Evolutionary conservation across 139 green algal species (phyloP), one percentile per base, ranked within the genome.

Genomic region (Dunaliella primolecta): DNA sequence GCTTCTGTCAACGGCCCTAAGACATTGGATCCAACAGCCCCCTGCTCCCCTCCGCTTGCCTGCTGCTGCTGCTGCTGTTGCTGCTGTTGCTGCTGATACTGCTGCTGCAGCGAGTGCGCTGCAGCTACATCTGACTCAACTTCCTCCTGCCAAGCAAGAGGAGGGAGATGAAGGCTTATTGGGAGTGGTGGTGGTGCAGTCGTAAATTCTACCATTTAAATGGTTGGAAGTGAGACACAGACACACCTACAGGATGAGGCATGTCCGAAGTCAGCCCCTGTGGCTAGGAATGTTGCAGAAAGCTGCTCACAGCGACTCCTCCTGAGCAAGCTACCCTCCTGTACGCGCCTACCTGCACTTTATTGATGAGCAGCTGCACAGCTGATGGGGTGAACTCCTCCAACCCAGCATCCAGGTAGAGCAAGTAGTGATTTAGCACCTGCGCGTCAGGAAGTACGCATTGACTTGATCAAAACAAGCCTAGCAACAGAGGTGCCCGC

Each of bases 391-490:
- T 83, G 37, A 85, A 85, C 25, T 3, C 36, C 37, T 88, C 85
- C 25, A 85, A 38, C 2, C 85, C 80, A 29, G 36, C 11, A 20
- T 88, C 85, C 71, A 83, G 83, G 74, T 84, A 86, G 23, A 57
- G 32, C 7, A 89, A 56, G 81, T 86, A 86, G 81, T 86, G 81
- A 70, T 87, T 83, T 36, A 98, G 84, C 78, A 98, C 93, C 84
- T 97, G 95, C 27, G 97, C 90, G 86, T 96, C 96, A 72, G 97
- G 88, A 23, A 55, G 38, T 34, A 93, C 27, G 55, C n/a, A n/a
- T n/a, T n/a, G n/a, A n/a, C n/a, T n/a, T n/a, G n/a, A n/a, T n/a
- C n/a, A 89, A 87, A 32, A 36, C 21, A 7, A 64, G 72, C 21
- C 56, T 74, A 23, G 21, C 56, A 29, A 3, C 72, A 11, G 72